Evolutionary conservation across 2,329 filamentous ascomycete species (phyloP).

Genomic region (Xylariaceae sp.): DNA sequence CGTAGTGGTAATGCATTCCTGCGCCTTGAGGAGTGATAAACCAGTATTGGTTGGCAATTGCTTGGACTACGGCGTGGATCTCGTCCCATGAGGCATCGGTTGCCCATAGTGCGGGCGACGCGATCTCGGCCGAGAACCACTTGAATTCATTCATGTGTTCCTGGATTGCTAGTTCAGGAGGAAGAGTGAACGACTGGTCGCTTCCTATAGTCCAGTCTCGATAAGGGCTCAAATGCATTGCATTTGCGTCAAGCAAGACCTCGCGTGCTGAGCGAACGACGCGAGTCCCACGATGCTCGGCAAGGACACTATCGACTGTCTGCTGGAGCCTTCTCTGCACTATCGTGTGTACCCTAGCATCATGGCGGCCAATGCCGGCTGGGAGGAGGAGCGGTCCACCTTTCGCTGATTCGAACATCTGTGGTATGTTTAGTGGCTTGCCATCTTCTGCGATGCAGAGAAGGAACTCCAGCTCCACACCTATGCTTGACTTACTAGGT

Average conservation of each 20-base stretch:
- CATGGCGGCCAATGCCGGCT: not conserved
- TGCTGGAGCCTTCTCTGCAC: not conserved
- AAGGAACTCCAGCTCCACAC: constrained; percentile 34
- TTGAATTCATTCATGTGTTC: not conserved
- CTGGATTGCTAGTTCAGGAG: accelerated
- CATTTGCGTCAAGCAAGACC: not conserved
- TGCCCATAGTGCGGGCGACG: constrained; percentile 32
- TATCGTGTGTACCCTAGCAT: not conserved
- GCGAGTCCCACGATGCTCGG: not conserved
- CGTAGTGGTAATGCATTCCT: constrained; percentile 34
- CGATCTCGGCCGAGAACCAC: constrained; percentile 26
- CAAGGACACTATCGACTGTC: not conserved
- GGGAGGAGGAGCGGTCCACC: constrained; percentile 7
- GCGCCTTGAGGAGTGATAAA: constrained; percentile 7
- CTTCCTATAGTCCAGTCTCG: not conserved
- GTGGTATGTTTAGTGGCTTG: not conserved
- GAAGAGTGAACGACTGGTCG: not conserved
- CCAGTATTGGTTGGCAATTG: constrained; percentile 27
- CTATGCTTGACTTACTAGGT: constrained; percentile 27
- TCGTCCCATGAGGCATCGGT: constrained; percentile 30
- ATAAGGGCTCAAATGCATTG: not conserved
- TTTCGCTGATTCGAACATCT: constrained; percentile 9
- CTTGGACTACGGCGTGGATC: constrained; percentile 24
- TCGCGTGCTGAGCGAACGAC: not conserved
- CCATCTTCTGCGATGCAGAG: not conserved